These are phyloP conservation scores for Auxenochlorella pyrenoidosa DNA, from an alignment of 139 green algal genomes.

Conservation along the genomic window DNA sequence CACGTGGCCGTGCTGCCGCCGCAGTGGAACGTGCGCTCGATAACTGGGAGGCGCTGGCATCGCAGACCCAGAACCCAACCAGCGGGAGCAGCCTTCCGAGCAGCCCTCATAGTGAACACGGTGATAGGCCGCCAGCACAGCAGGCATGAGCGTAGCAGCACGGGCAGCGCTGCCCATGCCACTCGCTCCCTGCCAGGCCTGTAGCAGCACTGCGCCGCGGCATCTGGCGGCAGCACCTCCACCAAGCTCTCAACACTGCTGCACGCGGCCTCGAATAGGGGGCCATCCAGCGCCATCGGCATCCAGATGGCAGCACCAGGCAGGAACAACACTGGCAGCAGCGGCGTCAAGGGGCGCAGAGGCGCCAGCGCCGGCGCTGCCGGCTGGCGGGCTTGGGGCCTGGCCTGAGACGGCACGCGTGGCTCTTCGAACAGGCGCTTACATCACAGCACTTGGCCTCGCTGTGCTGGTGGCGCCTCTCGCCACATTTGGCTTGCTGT, in stretches of 20 bases:
- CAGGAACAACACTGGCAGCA: too few species aligned
- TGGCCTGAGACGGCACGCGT: slow-evolving; percentile 35
- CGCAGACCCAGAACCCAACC: background rate
- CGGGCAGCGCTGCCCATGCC: background rate
- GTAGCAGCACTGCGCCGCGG: background rate
- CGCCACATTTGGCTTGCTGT: background rate
- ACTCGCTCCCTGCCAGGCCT: background rate
- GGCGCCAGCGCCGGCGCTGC: background rate
- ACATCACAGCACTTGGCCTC: slow-evolving; percentile 34
- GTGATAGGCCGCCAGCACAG: background rate
- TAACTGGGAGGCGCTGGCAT: slow-evolving; percentile 19
- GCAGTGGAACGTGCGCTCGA: background rate
- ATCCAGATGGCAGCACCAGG: background rate
- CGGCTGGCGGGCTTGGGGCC: background rate
- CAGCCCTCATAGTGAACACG: background rate
- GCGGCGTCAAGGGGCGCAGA: background rate
- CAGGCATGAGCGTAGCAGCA: too few species aligned
- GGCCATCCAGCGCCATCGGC: too few species aligned
- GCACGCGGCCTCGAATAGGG: background rate
- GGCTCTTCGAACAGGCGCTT: slow-evolving; percentile 17
- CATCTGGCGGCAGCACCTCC: background rate
- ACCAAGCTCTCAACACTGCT: background rate
- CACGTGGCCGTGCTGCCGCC: background rate
- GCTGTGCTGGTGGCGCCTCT: slow-evolving; percentile 7
- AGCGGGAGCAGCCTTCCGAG: background rate